Base-by-base conservation (phyloP, 1,284 basidiomycete species). In the Ceratobasidium sp. region DNA sequence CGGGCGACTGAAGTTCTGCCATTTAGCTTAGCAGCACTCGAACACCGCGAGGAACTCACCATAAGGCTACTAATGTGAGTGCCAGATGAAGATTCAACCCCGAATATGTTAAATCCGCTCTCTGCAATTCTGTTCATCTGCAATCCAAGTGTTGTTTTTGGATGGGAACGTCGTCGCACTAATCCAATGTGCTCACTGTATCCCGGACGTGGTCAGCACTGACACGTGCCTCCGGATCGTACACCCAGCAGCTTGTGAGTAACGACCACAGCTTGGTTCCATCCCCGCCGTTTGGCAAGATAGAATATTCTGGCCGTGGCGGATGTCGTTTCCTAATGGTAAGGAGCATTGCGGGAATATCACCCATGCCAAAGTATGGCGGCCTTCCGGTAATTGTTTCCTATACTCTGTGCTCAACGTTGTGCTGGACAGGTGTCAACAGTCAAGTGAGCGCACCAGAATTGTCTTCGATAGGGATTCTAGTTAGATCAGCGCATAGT, bases 261-360 rank as follows among this genome's bases (percentile, higher is more conserved):
- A 66, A n/a, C 38, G 28, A 28, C 63, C 63, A 66, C n/a, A 66
- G 32, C 7, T 38, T 41, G 21, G 52, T 32, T 9, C 49, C 63
- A 9, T 54, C 49, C 14, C 3, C 52, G 23, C 50, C 54, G 18
- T 16, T 21, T 11, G 5, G 14, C 11, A 49, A 35, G 18, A 66
- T 52, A 18, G 16, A 44, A 21, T 44, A 13, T 35, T 54, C 23
- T 5, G 63, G 63, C n/a, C 63, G 32, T 9, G 49, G 8, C 16
- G 63, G 63, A 4, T 38, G 6, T 18, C 21, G 23, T 9, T 26
- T 47, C n/a, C 28, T 18, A 11, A 23, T 5, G 14, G 52, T 14
- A 35, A 38, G 46, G 13, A 1, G 28, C 0, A 66, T 26, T n/a
- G 52, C 49, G 1, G 49, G 32, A 7, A 43, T 3, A 41, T 66